Evolutionary conservation across 1,139 yeast species (phyloP), one percentile per base, ranked within the genome.

Genomic region (Kazachstania sp.): DNA sequence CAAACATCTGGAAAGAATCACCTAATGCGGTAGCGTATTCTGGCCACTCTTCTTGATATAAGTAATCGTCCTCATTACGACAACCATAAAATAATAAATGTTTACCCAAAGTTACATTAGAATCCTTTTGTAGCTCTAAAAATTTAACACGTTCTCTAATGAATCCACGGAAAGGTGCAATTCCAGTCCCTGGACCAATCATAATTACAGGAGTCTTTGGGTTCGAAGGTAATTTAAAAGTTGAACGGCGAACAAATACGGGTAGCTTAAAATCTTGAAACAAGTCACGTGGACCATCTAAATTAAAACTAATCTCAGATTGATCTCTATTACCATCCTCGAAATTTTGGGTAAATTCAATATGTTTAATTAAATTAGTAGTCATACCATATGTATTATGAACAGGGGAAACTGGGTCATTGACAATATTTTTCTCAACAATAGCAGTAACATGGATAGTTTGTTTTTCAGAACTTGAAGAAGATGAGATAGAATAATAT

Each of bases 131-230:
- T n/a, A n/a, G n/a, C n/a, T n/a, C n/a, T n/a, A n/a, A n/a, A n/a
- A n/a, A n/a, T n/a, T n/a, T n/a, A n/a, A n/a, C n/a, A n/a, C 94
- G 82, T 67, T 88, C 97, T 67, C 95, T 81, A 39, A 92, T 69
- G 56, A 92, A 88, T 2, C 95, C 97, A 69, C 97, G 83, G 72
- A 92, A 84, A 51, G 98, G 98, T 11, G 98, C 97, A 49, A 92
- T 92, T 64, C 98, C 98, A 7, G 98, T 92, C 55, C 98, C 98
- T 43, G 98, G 97, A 36, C 98, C 98, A 63, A 92, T 77, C 83
- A 90, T 79, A 58, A 92, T 86, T 34, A 92, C 77, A 8, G 98
- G 97, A 41, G 83, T 80, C 15, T 78, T 67, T n/a, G n/a, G n/a
- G 30, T 95, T 83, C 63, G 86, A 86, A n/a, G 98, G 98, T 54